Evolutionary conservation across 805 yeast species (phyloP).

Genomic region (Osmozyma mogii): DNA sequence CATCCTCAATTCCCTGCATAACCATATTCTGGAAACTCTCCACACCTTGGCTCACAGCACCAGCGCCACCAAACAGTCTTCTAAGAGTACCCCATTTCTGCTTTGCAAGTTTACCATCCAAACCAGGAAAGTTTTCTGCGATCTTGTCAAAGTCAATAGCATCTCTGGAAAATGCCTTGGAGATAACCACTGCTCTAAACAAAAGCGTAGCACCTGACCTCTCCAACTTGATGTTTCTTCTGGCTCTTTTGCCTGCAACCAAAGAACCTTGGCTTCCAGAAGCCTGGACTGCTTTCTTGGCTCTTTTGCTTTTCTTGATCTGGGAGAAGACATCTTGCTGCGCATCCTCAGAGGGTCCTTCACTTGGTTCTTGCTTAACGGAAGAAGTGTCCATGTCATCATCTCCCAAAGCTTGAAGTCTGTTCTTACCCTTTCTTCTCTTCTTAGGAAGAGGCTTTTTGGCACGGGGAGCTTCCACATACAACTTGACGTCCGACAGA

Average conservation of each 20-base stretch:
- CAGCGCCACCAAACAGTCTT: constrained; percentile 35
- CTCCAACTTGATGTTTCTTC: constrained; percentile 21
- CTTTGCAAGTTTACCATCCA: constrained; percentile 37
- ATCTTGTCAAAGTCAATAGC: constrained; percentile 61
- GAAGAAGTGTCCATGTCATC: no score
- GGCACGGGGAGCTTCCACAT: constrained; percentile 6
- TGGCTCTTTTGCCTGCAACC: constrained; percentile 7
- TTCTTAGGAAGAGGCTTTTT: constrained; percentile 1
- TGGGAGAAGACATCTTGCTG: constrained; percentile 5
- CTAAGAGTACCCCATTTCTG: constrained; percentile 68
- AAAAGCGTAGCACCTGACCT: constrained; percentile 46
- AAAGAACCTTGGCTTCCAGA: constrained; percentile 1
- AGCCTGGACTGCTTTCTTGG: constrained; percentile 7
- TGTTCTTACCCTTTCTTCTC: constrained; percentile 6
- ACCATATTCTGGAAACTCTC: constrained; percentile 65
- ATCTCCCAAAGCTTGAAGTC: constrained; percentile 10
- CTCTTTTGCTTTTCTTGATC: constrained; percentile 9
- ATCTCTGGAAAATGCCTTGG: constrained; percentile 50
- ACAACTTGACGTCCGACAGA: constrained; percentile 10
- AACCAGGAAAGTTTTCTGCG: constrained; percentile 37
- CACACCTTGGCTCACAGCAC: constrained; percentile 52
- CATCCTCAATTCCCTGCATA: constrained; percentile 49
- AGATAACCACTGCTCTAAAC: constrained; percentile 58
- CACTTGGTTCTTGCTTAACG: constrained; percentile 1
- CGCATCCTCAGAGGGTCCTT: constrained; percentile 1